Evolutionary conservation across 768 basidiomycete genomes (phyloP).

Genomic region (Postia placenta): DNA sequence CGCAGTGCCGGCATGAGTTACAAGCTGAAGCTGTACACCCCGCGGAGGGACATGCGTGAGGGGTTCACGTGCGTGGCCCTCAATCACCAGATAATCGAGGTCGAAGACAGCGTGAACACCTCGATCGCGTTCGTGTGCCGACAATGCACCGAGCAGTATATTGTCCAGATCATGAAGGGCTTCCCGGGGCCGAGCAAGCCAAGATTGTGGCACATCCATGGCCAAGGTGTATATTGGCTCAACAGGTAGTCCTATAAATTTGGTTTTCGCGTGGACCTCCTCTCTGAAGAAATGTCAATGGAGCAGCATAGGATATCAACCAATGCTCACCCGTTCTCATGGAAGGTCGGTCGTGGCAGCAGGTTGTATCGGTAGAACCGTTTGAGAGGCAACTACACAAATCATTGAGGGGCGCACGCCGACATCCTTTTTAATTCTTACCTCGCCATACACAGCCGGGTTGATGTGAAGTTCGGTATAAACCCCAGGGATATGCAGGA

Average conservation of each 20-base stretch:
- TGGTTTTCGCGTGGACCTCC: slow-evolving; percentile 50
- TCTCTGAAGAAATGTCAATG: slow-evolving; percentile 34
- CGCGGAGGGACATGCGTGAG: slow-evolving; percentile 66
- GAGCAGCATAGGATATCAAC: not conserved
- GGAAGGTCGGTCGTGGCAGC: slow-evolving; percentile 49
- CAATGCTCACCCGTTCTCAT: slow-evolving; percentile 57
- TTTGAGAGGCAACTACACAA: slow-evolving; percentile 74
- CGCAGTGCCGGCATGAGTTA: slow-evolving; percentile 29
- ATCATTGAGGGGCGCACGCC: not conserved
- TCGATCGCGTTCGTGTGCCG: slow-evolving; percentile 39
- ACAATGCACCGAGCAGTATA: slow-evolving; percentile 71
- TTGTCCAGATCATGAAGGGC: slow-evolving; percentile 94
- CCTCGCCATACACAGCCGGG: slow-evolving; percentile 63
- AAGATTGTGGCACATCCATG: slow-evolving; percentile 86
- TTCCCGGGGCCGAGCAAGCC: slow-evolving; percentile 89
- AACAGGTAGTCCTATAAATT: slow-evolving; percentile 68
- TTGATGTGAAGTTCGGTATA: slow-evolving; percentile 77
- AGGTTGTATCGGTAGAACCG: slow-evolving; percentile 86
- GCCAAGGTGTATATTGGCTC: slow-evolving; percentile 93
- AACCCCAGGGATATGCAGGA: slow-evolving; percentile 54
- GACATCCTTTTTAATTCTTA: slow-evolving; percentile 24
- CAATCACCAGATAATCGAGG: slow-evolving; percentile 87
- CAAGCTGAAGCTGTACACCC: slow-evolving; percentile 86
- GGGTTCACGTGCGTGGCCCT: slow-evolving; percentile 87
- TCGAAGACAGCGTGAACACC: slow-evolving; percentile 78